Percentiles rank a stretch among this genome's conserved stretches.
Evolutionary conservation across 257 asterid species (phyloP).

Genomic region (Fraxinus quadrangulata): DNA sequence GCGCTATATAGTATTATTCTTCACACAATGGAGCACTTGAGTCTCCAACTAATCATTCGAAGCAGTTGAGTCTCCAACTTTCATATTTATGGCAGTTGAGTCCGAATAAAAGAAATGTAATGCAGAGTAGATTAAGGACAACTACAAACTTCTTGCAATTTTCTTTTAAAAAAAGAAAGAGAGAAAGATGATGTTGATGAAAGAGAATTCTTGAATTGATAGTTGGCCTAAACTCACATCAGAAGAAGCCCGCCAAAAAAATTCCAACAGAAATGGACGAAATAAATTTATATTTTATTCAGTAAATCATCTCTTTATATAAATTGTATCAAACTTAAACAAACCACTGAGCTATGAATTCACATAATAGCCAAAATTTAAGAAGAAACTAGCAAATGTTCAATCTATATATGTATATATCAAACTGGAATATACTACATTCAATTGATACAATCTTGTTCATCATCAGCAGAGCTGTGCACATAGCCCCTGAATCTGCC

Average conservation of each 20-base stretch:
- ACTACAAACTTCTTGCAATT: too few relatives aligned
- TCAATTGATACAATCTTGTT: conserved; percentile 6
- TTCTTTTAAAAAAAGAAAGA: too few relatives aligned
- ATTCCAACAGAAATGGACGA: neutral
- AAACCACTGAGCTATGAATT: neutral
- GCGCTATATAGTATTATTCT: too few relatives aligned
- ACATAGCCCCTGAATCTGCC: conserved; percentile 78
- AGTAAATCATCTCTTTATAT: neutral
- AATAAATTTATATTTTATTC: neutral
- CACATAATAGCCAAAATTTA: neutral
- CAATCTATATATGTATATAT: conserved; percentile 9
- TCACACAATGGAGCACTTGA: too few relatives aligned
- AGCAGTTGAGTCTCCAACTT: too few relatives aligned
- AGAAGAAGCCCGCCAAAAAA: neutral
- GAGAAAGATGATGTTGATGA: too few relatives aligned
- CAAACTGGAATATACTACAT: neutral
- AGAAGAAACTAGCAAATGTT: neutral
- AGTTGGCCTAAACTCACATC: neutral
- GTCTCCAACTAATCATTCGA: too few relatives aligned
- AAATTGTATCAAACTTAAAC: neutral
- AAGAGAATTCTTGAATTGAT: neutral
- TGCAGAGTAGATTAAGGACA: too few relatives aligned
- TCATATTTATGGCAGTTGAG: too few relatives aligned
- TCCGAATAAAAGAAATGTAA: too few relatives aligned
- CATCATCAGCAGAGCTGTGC: conserved; percentile 68